phyloP scores from a whole-genome alignment of 192 early-diverging fungal species.

The Rhizoclosmatium sp. region DNA sequence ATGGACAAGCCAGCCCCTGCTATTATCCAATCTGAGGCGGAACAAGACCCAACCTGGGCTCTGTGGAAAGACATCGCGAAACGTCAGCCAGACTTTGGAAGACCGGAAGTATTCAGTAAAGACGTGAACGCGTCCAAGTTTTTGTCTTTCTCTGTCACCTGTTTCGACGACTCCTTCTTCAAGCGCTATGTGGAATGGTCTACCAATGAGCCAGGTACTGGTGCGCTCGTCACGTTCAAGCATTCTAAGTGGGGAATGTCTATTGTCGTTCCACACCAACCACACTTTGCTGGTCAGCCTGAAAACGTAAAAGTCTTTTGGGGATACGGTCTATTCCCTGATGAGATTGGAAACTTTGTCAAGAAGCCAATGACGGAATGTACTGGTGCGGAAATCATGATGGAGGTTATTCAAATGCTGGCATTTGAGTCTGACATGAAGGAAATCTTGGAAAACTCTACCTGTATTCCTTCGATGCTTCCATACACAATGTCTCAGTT shows the following conservation, averaged over 20 bases:
- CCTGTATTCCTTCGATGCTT: constrained; percentile 41
- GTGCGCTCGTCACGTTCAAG: constrained; percentile 48
- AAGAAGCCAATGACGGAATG: constrained; percentile 50
- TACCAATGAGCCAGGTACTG: constrained; percentile 41
- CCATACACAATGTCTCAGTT: constrained; percentile 47
- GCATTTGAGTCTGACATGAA: constrained; percentile 35
- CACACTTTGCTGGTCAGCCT: constrained; percentile 48
- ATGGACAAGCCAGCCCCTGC: constrained; percentile 7
- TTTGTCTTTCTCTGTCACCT: constrained; percentile 41
- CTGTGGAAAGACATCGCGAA: constrained; percentile 48
- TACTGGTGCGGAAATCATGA: constrained; percentile 44
- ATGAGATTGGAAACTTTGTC: constrained; percentile 46
- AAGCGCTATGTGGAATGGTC: constrained; percentile 38
- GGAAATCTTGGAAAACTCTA: not conserved
- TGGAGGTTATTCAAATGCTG: constrained; percentile 37
- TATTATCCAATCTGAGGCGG: constrained; percentile 21
- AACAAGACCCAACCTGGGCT: constrained; percentile 36
- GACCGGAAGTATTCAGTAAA: constrained; percentile 33
- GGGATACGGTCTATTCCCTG: constrained; percentile 43
- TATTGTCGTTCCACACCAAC: constrained; percentile 42
- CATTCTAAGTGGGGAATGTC: constrained; percentile 45
- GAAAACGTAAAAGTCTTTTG: constrained; percentile 44
- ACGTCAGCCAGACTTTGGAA: constrained; percentile 40
- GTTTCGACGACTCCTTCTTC: constrained; percentile 26
- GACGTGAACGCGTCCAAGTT: constrained; percentile 26